phyloP scores from a whole-genome alignment of 2,329 filamentous ascomycete species.

The Chlorencoelia australis region DNA sequence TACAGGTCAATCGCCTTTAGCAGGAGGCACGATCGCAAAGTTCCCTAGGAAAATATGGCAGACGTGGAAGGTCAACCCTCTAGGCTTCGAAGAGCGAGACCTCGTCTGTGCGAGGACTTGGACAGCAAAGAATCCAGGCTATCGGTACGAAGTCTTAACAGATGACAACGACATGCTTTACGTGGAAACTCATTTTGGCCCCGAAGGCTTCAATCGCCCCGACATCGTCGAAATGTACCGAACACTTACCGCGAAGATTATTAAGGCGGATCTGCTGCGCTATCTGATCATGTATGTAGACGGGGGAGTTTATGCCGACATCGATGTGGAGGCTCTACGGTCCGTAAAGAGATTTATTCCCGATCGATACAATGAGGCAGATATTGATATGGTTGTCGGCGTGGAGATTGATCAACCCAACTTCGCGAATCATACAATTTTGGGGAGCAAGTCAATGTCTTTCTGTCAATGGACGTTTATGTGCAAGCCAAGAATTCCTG shows the following conservation, averaged over 20 bases:
- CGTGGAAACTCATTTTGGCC: constrained; percentile 58
- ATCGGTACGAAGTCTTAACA: constrained; percentile 41
- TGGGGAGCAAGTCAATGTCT: constrained; percentile 57
- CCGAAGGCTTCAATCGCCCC: constrained; percentile 52
- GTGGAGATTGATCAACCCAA: constrained; percentile 62
- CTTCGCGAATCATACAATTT: constrained; percentile 51
- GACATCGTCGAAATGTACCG: constrained; percentile 54
- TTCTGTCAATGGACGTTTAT: constrained; percentile 73
- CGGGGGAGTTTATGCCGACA: constrained; percentile 49
- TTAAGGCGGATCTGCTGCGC: constrained; percentile 54
- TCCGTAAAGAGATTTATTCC: constrained; percentile 48
- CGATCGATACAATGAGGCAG: constrained; percentile 47
- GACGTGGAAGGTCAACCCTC: constrained; percentile 62
- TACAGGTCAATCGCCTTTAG: not conserved
- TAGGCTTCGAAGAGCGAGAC: constrained; percentile 56
- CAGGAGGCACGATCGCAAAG: not conserved
- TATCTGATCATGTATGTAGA: constrained; percentile 59
- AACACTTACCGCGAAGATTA: constrained; percentile 49
- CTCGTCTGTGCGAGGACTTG: constrained; percentile 51
- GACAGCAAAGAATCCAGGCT: constrained; percentile 54
- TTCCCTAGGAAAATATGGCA: constrained; percentile 69
- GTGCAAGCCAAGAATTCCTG: constrained; percentile 54
- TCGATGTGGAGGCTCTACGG: constrained; percentile 45
- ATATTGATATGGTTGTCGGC: constrained; percentile 62
- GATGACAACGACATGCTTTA: constrained; percentile 59